Evolutionary conservation across 768 basidiomycete species (phyloP).

Genomic region (Calocybe indica): DNA sequence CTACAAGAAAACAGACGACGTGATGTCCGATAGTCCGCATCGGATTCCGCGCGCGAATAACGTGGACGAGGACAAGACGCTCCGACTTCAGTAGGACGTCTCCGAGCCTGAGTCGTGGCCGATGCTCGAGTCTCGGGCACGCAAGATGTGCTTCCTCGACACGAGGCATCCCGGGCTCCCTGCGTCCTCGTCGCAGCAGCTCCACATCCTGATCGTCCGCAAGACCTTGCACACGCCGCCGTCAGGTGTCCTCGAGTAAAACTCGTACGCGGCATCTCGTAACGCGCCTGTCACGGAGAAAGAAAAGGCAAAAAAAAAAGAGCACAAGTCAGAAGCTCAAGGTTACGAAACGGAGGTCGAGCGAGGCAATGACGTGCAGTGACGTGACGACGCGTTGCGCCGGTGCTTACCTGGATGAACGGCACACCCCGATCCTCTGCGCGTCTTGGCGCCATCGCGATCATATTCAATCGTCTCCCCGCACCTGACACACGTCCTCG

Average conservation of each 20-base stretch:
- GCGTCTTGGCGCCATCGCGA: constrained; percentile 1
- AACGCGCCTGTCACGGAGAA: constrained; percentile 23
- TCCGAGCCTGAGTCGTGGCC: no score
- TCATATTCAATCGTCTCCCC: constrained; percentile 6
- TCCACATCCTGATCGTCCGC: constrained; percentile 38
- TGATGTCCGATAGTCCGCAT: no score
- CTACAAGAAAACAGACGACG: no score
- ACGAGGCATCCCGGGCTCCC: constrained; percentile 26
- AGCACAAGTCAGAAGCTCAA: background rate
- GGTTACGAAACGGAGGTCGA: background rate
- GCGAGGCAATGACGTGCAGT: background rate
- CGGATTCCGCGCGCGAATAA: no score
- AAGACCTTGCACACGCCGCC: constrained; percentile 23
- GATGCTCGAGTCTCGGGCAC: no score
- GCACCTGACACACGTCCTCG: constrained; percentile 15
- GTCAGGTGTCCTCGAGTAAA: constrained; percentile 29
- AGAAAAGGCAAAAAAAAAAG: background rate
- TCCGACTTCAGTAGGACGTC: no score
- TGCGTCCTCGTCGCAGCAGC: constrained; percentile 39
- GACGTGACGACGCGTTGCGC: no score
- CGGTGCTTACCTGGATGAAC: constrained; percentile 33
- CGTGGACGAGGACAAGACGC: no score
- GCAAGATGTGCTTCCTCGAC: no score
- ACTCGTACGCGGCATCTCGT: constrained; percentile 34
- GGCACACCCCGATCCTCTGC: constrained; percentile 9